Evolutionary conservation across 1,284 basidiomycete genomes (phyloP).

Genomic region (Cystobasidium sp.): DNA sequence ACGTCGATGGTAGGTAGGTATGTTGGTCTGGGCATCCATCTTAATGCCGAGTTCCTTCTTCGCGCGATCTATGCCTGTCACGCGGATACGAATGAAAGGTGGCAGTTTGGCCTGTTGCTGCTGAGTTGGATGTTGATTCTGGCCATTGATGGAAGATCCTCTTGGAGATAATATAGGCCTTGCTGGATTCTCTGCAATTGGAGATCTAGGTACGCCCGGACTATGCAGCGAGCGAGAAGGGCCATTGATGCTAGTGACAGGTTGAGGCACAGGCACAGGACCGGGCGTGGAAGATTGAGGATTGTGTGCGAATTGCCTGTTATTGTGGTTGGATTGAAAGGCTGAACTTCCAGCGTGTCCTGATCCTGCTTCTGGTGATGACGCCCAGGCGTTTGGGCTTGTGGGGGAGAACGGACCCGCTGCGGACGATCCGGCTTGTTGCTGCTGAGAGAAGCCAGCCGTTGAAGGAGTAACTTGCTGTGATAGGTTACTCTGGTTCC

Average conservation of each 20-base stretch:
- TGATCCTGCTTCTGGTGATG: conserved; percentile 17
- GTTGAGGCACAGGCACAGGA: conserved; percentile 32
- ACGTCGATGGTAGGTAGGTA: conserved; percentile 79
- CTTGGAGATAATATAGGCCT: conserved; percentile 10
- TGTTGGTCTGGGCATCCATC: conserved; percentile 93
- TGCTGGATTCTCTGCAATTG: conserved; percentile 27
- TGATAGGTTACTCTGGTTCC: conserved; percentile 17
- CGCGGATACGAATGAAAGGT: conserved; percentile 69
- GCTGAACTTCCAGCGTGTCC: background rate
- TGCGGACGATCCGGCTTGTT: conserved; percentile 22
- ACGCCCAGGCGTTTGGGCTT: conserved; percentile 39
- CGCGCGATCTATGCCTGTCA: conserved; percentile 88
- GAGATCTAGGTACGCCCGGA: conserved; percentile 39
- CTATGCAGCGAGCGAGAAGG: conserved; percentile 10
- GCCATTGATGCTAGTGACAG: conserved; percentile 10
- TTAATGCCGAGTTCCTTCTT: conserved; percentile 86
- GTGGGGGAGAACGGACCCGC: conserved; percentile 11
- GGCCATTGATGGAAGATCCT: conserved; percentile 3
- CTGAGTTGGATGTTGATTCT: background rate
- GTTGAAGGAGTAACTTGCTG: conserved; percentile 14
- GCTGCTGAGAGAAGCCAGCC: background rate
- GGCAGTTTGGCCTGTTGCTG: conserved; percentile 22
- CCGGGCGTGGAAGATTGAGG: background rate
- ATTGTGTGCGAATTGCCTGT: background rate
- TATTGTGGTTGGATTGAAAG: conserved; percentile 8